phyloP scores from a whole-genome alignment of 2,329 filamentous ascomycete genomes.

The Waltergamsia citrina region DNA sequence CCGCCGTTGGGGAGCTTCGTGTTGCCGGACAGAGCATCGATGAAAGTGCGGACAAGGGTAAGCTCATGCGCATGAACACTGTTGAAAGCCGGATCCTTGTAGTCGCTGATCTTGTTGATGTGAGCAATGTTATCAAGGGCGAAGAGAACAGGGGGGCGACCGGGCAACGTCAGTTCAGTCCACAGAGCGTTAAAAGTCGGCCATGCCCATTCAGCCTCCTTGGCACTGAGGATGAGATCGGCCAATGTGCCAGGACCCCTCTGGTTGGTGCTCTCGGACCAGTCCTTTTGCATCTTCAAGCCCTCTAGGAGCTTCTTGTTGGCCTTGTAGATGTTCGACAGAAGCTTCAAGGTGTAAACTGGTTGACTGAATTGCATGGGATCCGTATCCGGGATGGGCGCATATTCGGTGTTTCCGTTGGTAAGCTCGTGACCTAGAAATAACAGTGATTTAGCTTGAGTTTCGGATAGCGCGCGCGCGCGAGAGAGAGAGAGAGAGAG shows the following conservation, averaged over 20 bases:
- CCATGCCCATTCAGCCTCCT: slow-evolving; percentile 72
- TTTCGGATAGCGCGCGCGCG: neutral
- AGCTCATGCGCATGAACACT: slow-evolving; percentile 83
- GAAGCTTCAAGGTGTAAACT: slow-evolving; percentile 63
- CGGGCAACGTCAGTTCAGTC: slow-evolving; percentile 58
- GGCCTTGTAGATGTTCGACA: slow-evolving; percentile 62
- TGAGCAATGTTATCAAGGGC: slow-evolving; percentile 71
- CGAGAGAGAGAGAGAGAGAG: too few species aligned
- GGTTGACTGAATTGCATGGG: slow-evolving; percentile 66
- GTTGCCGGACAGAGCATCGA: slow-evolving; percentile 58
- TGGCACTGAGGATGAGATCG: slow-evolving; percentile 59
- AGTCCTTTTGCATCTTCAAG: slow-evolving; percentile 33
- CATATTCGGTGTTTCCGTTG: slow-evolving; percentile 73
- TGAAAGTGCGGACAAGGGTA: slow-evolving; percentile 63
- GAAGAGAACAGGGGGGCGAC: slow-evolving; percentile 56
- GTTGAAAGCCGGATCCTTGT: slow-evolving; percentile 61
- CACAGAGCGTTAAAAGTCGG: slow-evolving; percentile 72
- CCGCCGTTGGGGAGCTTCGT: slow-evolving; percentile 61
- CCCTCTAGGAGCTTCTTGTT: slow-evolving; percentile 57
- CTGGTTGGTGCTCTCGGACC: slow-evolving; percentile 31
- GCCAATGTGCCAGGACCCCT: slow-evolving; percentile 54
- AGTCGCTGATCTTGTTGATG: slow-evolving; percentile 70
- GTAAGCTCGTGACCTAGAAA: slow-evolving; percentile 66
- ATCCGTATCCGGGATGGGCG: slow-evolving; percentile 50
- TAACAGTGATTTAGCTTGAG: slow-evolving; percentile 5